Evolutionary conservation across 768 basidiomycete genomes (phyloP).

Genomic region (Heimioporus sp.): DNA sequence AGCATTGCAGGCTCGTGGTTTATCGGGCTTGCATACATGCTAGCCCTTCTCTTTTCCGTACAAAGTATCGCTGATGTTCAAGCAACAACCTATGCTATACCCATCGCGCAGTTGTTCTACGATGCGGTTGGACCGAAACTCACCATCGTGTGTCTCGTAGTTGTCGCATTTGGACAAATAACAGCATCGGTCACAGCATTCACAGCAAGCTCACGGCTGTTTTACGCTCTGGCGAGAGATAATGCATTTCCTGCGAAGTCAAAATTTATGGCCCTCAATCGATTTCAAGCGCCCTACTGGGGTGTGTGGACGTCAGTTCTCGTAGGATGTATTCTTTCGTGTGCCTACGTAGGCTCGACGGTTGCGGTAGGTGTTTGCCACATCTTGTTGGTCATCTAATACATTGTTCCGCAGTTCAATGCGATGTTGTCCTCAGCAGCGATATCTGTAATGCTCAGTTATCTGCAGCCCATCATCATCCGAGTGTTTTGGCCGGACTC

Average conservation of each 20-base stretch:
- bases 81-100: constrained; percentile 51
- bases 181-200: constrained; percentile 58
- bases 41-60: constrained; percentile 55
- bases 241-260: constrained; percentile 47
- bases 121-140: constrained; percentile 49
- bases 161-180: constrained; percentile 49
- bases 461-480: constrained; percentile 55
- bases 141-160: constrained; percentile 49
- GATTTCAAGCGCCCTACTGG: constrained; percentile 51
- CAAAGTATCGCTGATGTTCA: constrained; percentile 51
- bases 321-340: constrained; percentile 52
- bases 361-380: constrained; percentile 44
- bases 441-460: constrained; percentile 57
- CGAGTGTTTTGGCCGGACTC: constrained; percentile 56
- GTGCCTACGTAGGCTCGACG: constrained; percentile 55
- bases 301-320: constrained; percentile 56
- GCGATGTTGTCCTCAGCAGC: constrained; percentile 56
- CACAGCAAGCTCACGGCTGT: constrained; percentile 54
- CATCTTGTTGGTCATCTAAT: neutral
- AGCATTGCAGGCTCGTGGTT: constrained; percentile 57
- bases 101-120: constrained; percentile 56
- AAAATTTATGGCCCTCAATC: constrained; percentile 49
- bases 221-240: constrained; percentile 57
- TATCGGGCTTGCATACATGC: constrained; percentile 56
- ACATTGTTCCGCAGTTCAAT: constrained; percentile 39